A percentile compares a stretch with the other conserved stretches of the same genome.
phyloP scores from a whole-genome alignment of 768 basidiomycete genomes.

The Sporobolomyces roseus region DNA sequence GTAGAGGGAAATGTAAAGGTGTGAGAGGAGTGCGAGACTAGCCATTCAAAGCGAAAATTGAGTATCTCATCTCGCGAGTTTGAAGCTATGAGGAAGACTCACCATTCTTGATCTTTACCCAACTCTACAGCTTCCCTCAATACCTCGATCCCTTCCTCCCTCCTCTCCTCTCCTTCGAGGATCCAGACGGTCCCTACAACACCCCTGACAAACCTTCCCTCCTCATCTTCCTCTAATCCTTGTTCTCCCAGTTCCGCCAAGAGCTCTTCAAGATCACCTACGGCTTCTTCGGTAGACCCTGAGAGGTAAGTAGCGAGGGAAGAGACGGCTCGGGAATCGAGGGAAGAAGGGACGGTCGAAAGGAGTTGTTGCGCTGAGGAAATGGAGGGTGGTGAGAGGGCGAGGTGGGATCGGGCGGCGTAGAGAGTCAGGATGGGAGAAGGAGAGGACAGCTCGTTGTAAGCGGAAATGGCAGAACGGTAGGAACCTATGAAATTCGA shows the following conservation, averaged over 20 bases:
- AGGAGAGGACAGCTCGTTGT: slow-evolving; percentile 21
- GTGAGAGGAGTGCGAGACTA: slow-evolving; percentile 40
- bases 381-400: slow-evolving; percentile 29
- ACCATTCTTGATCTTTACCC: slow-evolving; percentile 41
- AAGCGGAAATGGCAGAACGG: slow-evolving; percentile 37
- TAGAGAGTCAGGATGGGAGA: slow-evolving; percentile 31
- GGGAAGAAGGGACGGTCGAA: slow-evolving; percentile 12
- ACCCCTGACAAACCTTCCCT: slow-evolving; percentile 26
- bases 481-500: slow-evolving; percentile 27
- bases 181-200: slow-evolving; percentile 34
- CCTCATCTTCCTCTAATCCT: slow-evolving; percentile 21
- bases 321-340: slow-evolving; percentile 37
- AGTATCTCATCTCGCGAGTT: not conserved
- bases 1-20: slow-evolving; percentile 40
- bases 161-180: slow-evolving; percentile 35
- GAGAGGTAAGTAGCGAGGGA: slow-evolving; percentile 34
- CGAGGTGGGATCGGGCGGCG: slow-evolving; percentile 42
- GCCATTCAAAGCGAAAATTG: not conserved
- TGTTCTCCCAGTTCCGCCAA: slow-evolving; percentile 35
- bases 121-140: slow-evolving; percentile 39
- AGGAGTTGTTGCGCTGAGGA: slow-evolving; percentile 21
- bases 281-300: slow-evolving; percentile 25
- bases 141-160: slow-evolving; percentile 38
- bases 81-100: not conserved
- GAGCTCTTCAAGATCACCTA: slow-evolving; percentile 34